Evolutionary conservation across 2,329 filamentous ascomycete genomes (phyloP).

Genomic region (Trichoderma hamatum): DNA sequence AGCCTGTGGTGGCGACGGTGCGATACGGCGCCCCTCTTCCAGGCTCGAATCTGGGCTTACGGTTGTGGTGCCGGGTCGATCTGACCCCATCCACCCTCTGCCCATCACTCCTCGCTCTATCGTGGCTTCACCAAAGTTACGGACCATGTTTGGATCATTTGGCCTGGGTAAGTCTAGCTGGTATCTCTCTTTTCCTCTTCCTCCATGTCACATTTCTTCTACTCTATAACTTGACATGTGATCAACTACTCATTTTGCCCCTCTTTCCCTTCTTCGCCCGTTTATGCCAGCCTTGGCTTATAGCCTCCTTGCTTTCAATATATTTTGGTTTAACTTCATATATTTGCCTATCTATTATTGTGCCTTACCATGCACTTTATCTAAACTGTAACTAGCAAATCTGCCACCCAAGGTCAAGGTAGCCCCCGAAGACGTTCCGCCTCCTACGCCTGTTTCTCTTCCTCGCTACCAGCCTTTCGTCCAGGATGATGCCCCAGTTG

Average conservation of each 20-base stretch:
- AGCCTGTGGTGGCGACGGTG: constrained; percentile 9
- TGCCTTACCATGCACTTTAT: background rate
- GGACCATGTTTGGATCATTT: constrained; percentile 26
- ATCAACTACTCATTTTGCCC: background rate
- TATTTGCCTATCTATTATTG: background rate
- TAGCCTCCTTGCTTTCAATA: background rate
- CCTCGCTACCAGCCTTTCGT: constrained; percentile 50
- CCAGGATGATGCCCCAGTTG: constrained; percentile 36
- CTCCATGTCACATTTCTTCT: background rate
- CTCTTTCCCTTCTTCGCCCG: background rate
- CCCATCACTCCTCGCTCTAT: background rate
- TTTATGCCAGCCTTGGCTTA: background rate
- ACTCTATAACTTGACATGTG: background rate
- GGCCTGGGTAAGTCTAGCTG: constrained; percentile 22
- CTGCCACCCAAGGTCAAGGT: constrained; percentile 36
- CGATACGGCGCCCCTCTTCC: constrained; percentile 13
- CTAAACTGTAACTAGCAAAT: constrained; percentile 29
- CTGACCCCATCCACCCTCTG: constrained; percentile 15
- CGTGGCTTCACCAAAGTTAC: background rate
- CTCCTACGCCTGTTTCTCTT: constrained; percentile 58
- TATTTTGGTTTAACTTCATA: background rate
- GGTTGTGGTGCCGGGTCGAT: constrained; percentile 14
- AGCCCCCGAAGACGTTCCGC: constrained; percentile 57
- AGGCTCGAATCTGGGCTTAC: constrained; percentile 14
- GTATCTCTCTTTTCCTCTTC: background rate